Conservation (phyloP, 140 eudicot species). For the Anethum foeniculum region DNA sequence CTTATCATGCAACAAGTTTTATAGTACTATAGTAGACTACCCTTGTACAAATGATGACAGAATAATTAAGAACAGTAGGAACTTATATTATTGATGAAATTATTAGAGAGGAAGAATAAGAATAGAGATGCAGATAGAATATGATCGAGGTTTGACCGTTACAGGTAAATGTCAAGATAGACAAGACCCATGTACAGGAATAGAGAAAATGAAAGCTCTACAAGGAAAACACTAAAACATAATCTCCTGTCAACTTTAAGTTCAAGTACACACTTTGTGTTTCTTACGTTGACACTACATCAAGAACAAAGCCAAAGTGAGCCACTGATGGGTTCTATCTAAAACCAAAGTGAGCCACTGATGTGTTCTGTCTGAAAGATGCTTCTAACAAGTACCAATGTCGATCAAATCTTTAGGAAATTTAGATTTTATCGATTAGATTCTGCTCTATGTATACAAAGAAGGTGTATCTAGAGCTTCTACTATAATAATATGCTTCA, state of each 20-base stretch:
- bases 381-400: neutral
- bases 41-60: neutral
- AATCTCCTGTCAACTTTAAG: neutral
- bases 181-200: neutral
- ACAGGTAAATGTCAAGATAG: neutral
- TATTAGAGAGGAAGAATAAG: neutral
- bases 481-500: neutral
- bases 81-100: neutral
- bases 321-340: neutral
- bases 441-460: neutral
- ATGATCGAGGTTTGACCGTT: neutral
- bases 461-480: neutral
- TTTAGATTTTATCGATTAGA: neutral
- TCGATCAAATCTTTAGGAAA: neutral
- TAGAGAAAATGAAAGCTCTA: neutral
- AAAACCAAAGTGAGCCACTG: neutral
- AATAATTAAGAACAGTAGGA: neutral
- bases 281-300: neutral
- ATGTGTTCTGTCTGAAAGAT: neutral
- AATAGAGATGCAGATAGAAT: neutral
- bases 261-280: neutral
- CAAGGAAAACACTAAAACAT: neutral
- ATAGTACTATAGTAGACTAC: neutral
- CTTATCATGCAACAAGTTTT: neutral
- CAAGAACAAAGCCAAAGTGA: neutral